Percentiles rank a stretch among this genome's conserved stretches.
phyloP scores from a whole-genome alignment of 129 eudicot genomes.

The Kitagawia praeruptora region DNA sequence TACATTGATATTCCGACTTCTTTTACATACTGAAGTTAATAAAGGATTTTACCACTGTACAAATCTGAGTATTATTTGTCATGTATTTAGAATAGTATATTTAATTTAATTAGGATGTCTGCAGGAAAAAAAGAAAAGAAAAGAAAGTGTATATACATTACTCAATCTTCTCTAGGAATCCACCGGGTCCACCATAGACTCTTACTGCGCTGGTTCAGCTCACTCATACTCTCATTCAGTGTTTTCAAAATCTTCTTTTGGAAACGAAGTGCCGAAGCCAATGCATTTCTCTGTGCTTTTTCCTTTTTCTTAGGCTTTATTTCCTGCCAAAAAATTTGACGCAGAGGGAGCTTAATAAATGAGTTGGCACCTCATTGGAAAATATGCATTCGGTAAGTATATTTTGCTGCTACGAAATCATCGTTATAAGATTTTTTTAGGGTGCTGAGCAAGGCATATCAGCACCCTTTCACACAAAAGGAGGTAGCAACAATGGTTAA shows the following conservation, averaged over 20 bases:
- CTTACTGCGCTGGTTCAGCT: constrained; percentile 54
- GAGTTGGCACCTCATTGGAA: background rate
- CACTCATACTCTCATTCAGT: constrained; percentile 71
- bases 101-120: constrained; percentile 8
- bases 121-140: constrained; percentile 25
- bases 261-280: constrained; percentile 79
- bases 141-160: constrained; percentile 14
- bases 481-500: background rate
- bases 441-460: background rate
- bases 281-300: constrained; percentile 60
- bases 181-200: constrained; percentile 99
- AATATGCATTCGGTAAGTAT: background rate
- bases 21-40: constrained; percentile 1
- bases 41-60: background rate
- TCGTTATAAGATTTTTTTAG: background rate
- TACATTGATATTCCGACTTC: background rate
- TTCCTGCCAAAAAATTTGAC: constrained; percentile 37
- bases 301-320: constrained; percentile 64
- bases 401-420: background rate
- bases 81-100: constrained; percentile 4
- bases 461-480: background rate
- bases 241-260: constrained; percentile 68
- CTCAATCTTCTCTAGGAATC: constrained; percentile 96
- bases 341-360: background rate
- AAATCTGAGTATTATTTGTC: background rate